These are phyloP conservation scores for Sphagnum fallax DNA, from an alignment of 228 moss, liverwort and hornwort species.

Conservation along the genomic window DNA sequence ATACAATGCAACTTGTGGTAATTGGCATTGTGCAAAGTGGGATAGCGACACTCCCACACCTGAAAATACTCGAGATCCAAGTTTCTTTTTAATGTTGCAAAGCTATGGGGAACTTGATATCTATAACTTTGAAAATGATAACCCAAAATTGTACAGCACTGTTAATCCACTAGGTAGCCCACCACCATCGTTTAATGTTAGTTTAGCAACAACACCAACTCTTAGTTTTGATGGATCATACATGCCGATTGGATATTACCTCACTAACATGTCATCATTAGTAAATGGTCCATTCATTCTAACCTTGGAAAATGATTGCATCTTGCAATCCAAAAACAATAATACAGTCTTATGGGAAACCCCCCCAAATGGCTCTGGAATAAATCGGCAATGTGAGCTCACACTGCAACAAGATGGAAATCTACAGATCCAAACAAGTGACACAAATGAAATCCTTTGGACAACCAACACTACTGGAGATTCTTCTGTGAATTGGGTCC, in stretches of 20 bases:
- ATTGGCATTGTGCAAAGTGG: constrained; percentile 6
- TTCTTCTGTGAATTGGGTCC: no score
- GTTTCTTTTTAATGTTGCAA: constrained; percentile 18
- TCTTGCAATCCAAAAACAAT: background rate
- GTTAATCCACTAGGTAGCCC: background rate
- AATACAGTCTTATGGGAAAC: background rate
- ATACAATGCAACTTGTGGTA: background rate
- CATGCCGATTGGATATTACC: constrained; percentile 27
- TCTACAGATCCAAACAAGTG: background rate
- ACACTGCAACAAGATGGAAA: background rate
- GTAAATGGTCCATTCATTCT: background rate
- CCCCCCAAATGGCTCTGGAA: background rate
- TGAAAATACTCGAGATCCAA: constrained; percentile 6
- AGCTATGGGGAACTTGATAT: constrained; percentile 15
- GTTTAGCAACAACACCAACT: constrained; percentile 14
- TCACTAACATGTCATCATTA: constrained; percentile 7
- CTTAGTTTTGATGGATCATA: constrained; percentile 17
- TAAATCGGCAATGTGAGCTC: background rate
- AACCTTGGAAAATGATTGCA: background rate
- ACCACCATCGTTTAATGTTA: constrained; percentile 19
- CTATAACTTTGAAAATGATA: constrained; percentile 9
- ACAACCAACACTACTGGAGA: no score
- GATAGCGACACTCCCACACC: background rate
- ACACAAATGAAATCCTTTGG: no score
- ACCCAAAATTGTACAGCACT: constrained; percentile 2